Evolutionary conservation across 441 rosid species (phyloP).

Genomic region (Manihot esculenta): DNA sequence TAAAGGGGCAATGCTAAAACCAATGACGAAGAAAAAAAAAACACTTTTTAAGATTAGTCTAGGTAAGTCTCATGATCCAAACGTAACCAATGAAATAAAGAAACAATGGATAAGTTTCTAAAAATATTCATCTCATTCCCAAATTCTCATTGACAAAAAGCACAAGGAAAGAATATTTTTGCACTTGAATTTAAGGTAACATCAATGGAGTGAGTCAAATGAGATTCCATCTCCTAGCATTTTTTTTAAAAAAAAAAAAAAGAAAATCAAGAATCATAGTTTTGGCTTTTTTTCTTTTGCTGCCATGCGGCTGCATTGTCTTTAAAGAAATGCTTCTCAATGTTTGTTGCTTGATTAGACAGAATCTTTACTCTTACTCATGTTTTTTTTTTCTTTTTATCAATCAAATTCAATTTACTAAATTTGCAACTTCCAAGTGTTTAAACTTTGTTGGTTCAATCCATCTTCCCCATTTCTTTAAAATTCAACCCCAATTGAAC

Average conservation of each 20-base stretch:
- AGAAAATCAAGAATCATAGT: neutral
- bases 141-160: neutral
- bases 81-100: neutral
- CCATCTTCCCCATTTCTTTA: neutral
- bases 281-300: conserved; percentile 23
- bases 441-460: no score
- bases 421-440: neutral
- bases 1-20: no score
- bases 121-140: no score
- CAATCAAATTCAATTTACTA: neutral
- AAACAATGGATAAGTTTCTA: neutral
- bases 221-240: neutral
- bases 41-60: neutral
- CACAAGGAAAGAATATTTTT: conserved; percentile 17
- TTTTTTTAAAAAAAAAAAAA: no score
- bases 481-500: no score
- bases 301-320: conserved; percentile 40
- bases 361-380: conserved; percentile 14
- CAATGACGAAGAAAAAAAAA: no score
- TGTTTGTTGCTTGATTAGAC: neutral
- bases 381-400: neutral
- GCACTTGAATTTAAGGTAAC: conserved; percentile 6
- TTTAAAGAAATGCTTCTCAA: conserved; percentile 37
- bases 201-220: neutral
- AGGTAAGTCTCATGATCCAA: conserved; percentile 6